These are phyloP conservation scores for Cornus kousa DNA, from an alignment of 148 eudicot genomes.

Conservation along the genomic window DNA sequence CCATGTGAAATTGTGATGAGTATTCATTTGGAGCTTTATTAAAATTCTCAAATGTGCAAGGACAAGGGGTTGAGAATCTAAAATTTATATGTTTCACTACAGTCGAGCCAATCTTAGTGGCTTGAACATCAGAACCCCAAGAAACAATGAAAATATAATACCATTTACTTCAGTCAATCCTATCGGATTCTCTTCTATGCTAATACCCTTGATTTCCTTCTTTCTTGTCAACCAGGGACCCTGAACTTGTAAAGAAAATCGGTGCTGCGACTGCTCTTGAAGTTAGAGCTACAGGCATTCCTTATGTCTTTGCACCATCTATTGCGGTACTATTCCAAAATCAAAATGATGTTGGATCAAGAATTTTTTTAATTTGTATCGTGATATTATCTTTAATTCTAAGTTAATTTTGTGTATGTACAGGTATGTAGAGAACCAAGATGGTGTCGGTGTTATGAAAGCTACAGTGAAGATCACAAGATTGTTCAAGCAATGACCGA, in stretches of 20 bases:
- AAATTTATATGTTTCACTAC: no score
- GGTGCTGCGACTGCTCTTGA: constrained; percentile 90
- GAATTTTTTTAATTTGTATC: neutral
- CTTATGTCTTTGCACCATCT: constrained; percentile 77
- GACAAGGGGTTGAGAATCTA: no score
- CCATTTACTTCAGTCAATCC: neutral
- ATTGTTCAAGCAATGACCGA: constrained; percentile 72
- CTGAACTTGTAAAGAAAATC: constrained; percentile 60
- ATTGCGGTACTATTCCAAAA: constrained; percentile 51
- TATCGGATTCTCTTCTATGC: neutral
- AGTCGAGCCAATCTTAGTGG: neutral
- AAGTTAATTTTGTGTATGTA: neutral
- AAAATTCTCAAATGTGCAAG: no score
- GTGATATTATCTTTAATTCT: neutral
- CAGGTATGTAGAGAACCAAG: constrained; percentile 94
- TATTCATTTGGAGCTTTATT: no score
- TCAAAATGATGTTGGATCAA: neutral
- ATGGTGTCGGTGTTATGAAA: constrained; percentile 90
- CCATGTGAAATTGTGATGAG: no score
- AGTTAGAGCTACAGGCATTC: constrained; percentile 91
- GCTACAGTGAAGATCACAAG: constrained; percentile 79
- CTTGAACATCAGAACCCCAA: neutral
- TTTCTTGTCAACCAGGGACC: constrained; percentile 47
- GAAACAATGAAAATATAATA: neutral
- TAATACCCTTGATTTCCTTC: neutral